Conservation (phyloP, 2,329 filamentous ascomycete species). For the Colletotrichum lini region DNA sequence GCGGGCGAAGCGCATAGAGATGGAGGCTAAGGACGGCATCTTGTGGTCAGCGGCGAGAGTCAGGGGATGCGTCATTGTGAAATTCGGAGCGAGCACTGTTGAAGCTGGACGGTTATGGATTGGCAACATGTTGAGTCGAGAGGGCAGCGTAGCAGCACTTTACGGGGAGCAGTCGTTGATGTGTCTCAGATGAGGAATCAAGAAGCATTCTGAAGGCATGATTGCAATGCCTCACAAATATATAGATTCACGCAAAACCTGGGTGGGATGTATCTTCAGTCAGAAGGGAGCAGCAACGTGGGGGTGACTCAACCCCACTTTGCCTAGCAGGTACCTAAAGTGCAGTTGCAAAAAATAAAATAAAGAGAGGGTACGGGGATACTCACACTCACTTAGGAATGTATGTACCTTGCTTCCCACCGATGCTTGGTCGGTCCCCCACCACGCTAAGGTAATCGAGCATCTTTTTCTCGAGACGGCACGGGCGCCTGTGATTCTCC, state of each 20-base stretch:
- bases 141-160: conserved; percentile 77
- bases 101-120: conserved; percentile 89
- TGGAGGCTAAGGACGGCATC: conserved; percentile 73
- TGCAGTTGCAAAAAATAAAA: no score
- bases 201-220: not conserved
- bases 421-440: conserved; percentile 23
- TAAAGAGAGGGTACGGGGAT: not conserved
- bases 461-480: conserved; percentile 26
- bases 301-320: conserved; percentile 30
- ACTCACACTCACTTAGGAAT: not conserved
- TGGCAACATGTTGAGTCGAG: conserved; percentile 78
- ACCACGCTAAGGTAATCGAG: conserved; percentile 35
- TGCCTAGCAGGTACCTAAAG: no score
- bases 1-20: conserved; percentile 68
- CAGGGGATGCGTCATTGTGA: conserved; percentile 88
- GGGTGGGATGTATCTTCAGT: not conserved
- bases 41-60: conserved; percentile 88
- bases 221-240: not conserved
- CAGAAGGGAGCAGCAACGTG: not conserved
- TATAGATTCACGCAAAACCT: not conserved
- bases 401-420: not conserved
- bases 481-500: conserved; percentile 16
- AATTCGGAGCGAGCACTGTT: conserved; percentile 87
- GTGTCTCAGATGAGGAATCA: conserved; percentile 66
- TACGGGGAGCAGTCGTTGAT: conserved; percentile 89